These are phyloP conservation scores for Aegilops bicornis DNA, from an alignment of 176 grass and related monocot species.

Conservation along the genomic window DNA sequence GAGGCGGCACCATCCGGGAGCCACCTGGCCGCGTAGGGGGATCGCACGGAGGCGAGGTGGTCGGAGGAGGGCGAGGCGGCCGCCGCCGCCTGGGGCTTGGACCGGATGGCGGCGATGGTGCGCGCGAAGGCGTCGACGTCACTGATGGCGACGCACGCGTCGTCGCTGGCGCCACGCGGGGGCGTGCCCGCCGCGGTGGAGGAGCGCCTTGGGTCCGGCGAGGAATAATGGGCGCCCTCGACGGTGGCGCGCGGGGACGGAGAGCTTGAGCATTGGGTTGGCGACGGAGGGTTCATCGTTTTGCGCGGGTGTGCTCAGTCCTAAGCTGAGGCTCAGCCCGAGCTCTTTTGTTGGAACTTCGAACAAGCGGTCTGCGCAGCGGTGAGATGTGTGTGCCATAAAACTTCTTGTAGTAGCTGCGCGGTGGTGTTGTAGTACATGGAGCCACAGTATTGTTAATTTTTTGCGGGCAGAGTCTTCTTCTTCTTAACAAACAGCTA, in stretches of 20 bases:
- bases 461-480: too few relatives aligned
- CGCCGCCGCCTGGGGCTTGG: constrained; percentile 33
- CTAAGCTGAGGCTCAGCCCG: background rate
- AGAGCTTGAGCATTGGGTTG: background rate
- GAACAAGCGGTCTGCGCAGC: background rate
- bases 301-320: background rate
- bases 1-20: constrained; percentile 67
- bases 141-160: constrained; percentile 42
- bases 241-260: background rate
- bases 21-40: constrained; percentile 80
- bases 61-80: background rate
- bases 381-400: constrained; percentile 12
- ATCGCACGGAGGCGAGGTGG: constrained; percentile 68
- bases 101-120: constrained; percentile 67
- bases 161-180: constrained; percentile 26
- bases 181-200: background rate
- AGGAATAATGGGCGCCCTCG: background rate
- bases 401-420: constrained; percentile 33
- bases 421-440: too few relatives aligned
- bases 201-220: constrained; percentile 20
- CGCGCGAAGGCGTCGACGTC: constrained; percentile 77
- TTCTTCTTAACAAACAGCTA: too few relatives aligned
- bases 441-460: too few relatives aligned
- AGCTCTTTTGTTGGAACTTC: background rate
- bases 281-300: constrained; percentile 25